Evolutionary conservation across 2,329 filamentous ascomycete species (phyloP).

Genomic region (Colletotrichum sp.): DNA sequence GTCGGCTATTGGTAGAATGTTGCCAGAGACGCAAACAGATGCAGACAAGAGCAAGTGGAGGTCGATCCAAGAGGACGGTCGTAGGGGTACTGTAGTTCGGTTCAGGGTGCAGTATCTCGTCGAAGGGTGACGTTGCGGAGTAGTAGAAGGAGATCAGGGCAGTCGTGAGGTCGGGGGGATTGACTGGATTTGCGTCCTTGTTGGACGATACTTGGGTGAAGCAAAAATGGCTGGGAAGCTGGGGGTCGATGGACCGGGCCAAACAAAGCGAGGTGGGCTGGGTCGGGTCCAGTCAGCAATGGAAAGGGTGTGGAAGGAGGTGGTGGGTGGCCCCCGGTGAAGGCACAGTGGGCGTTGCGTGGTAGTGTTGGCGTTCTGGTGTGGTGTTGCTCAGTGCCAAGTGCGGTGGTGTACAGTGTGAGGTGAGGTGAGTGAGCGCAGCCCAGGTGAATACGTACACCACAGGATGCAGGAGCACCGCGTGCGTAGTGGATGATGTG

Average conservation of each 20-base stretch:
- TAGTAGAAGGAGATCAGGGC: constrained; percentile 12
- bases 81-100: constrained; percentile 1
- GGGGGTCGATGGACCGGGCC: constrained; percentile 18
- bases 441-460: neutral
- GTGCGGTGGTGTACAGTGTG: neutral
- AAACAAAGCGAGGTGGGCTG: constrained; percentile 21
- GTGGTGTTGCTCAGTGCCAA: neutral
- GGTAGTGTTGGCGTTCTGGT: neutral
- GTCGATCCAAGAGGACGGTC: constrained; percentile 1
- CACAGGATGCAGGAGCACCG: constrained; percentile 9
- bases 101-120: constrained; percentile 14
- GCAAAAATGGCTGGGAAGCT: constrained; percentile 23
- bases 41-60: constrained; percentile 13
- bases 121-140: constrained; percentile 11
- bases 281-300: constrained; percentile 15
- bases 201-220: constrained; percentile 11
- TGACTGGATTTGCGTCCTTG: constrained; percentile 17
- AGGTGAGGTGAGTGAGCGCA: neutral
- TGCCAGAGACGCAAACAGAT: constrained; percentile 20
- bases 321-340: neutral
- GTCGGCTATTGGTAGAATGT: constrained; percentile 20
- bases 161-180: constrained; percentile 17
- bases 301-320: neutral
- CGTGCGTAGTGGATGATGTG: neutral
- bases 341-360: neutral